Evolutionary conservation across 2,329 filamentous ascomycete species (phyloP).

Genomic region (Colletotrichum zoysiae): DNA sequence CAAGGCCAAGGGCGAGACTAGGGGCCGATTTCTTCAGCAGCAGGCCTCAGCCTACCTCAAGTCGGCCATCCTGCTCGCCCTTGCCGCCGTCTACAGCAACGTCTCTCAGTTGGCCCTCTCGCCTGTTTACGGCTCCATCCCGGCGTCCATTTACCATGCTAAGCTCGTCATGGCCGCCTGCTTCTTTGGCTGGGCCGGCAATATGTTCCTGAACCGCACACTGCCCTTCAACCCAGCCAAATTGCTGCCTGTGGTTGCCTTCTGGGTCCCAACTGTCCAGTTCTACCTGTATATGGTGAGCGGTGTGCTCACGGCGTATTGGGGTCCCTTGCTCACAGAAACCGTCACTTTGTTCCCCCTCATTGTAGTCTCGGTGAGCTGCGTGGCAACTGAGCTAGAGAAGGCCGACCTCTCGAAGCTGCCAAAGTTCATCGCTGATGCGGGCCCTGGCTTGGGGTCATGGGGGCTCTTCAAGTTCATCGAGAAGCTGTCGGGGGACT

Average conservation of each 20-base stretch:
- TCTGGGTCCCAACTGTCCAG: constrained; percentile 81
- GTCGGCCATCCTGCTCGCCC: constrained; percentile 60
- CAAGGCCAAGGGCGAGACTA: constrained; percentile 55
- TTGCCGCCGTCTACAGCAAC: constrained; percentile 75
- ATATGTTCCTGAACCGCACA: constrained; percentile 65
- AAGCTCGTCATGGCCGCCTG: constrained; percentile 74
- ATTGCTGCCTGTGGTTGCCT: constrained; percentile 78
- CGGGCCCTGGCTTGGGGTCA: constrained; percentile 73
- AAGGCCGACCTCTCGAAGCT: constrained; percentile 67
- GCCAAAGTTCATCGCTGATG: constrained; percentile 70
- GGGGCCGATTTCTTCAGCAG: constrained; percentile 46
- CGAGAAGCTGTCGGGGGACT: constrained; percentile 55
- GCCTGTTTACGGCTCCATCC: constrained; percentile 89
- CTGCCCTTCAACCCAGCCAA: constrained; percentile 63
- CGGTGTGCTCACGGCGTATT: constrained; percentile 72
- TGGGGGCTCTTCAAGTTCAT: constrained; percentile 73
- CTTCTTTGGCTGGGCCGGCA: constrained; percentile 79
- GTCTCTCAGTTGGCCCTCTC: constrained; percentile 82
- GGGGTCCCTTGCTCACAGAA: constrained; percentile 83
- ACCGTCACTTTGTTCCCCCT: constrained; percentile 78
- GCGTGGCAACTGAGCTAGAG: constrained; percentile 75
- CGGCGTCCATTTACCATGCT: constrained; percentile 78
- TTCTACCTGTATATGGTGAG: constrained; percentile 78
- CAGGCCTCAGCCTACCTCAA: constrained; percentile 55
- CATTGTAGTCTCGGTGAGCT: constrained; percentile 72